A percentile compares a stretch with the other conserved stretches of the same genome.
Evolutionary conservation across 768 basidiomycete genomes (phyloP).

Genomic region (Auriscalpium vulgare): DNA sequence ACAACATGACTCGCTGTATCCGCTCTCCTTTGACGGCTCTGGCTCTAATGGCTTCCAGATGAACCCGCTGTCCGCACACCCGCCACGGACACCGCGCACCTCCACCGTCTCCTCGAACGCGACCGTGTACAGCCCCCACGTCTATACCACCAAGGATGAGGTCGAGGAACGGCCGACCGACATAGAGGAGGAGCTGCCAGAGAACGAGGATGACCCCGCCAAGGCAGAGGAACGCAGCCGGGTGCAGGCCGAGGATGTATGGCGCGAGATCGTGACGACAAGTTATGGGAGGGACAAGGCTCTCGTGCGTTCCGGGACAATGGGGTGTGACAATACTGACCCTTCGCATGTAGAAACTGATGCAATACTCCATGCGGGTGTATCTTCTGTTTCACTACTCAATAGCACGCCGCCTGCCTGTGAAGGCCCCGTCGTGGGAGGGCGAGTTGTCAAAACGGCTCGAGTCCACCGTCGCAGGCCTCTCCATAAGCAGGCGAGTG

Average conservation of each 20-base stretch:
- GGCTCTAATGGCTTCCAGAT: slow-evolving; percentile 55
- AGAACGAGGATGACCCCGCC: slow-evolving; percentile 24
- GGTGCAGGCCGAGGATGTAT: slow-evolving; percentile 59
- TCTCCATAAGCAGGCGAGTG: slow-evolving; percentile 40
- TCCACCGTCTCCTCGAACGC: slow-evolving; percentile 27
- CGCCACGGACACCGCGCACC: slow-evolving; percentile 66
- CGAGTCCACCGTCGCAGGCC: slow-evolving; percentile 50
- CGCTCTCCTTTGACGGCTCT: slow-evolving; percentile 45
- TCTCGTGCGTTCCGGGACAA: slow-evolving; percentile 46
- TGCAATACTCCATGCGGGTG: slow-evolving; percentile 75
- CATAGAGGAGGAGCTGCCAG: slow-evolving; percentile 24
- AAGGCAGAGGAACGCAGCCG: slow-evolving; percentile 29
- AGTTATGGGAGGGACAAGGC: slow-evolving; percentile 80
- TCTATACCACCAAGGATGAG: slow-evolving; percentile 34
- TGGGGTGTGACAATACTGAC: not conserved
- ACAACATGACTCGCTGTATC: slow-evolving; percentile 42
- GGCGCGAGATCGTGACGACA: slow-evolving; percentile 72
- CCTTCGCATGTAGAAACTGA: slow-evolving; percentile 54
- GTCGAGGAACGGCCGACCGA: slow-evolving; percentile 16
- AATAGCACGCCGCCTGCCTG: slow-evolving; percentile 35
- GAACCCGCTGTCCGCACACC: slow-evolving; percentile 74
- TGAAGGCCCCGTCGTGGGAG: slow-evolving; percentile 48
- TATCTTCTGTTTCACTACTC: slow-evolving; percentile 65
- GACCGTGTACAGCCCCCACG: slow-evolving; percentile 24
- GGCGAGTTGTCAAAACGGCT: slow-evolving; percentile 51